Percentiles rank a stretch among this genome's conserved stretches.
These are phyloP conservation scores for Diaporthe citri DNA, from an alignment of 2,329 filamentous ascomycete genomes.

Conservation along the genomic window DNA sequence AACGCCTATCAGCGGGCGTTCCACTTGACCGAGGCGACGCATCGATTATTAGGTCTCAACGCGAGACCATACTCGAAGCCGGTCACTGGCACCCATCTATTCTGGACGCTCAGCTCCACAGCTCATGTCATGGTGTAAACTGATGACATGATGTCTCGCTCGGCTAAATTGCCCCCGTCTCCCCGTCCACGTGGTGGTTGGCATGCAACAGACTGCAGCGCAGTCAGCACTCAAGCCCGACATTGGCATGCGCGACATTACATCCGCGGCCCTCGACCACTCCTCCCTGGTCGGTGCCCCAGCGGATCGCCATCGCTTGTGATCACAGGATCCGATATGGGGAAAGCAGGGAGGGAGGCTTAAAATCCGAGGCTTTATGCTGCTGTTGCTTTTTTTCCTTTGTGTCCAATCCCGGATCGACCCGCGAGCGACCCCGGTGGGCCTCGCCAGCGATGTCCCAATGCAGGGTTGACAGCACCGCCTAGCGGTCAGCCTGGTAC, in stretches of 20 bases:
- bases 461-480: constrained; percentile 26
- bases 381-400: neutral
- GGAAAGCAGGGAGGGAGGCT: neutral
- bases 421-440: neutral
- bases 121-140: neutral
- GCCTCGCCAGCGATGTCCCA: constrained; percentile 4
- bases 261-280: constrained; percentile 15
- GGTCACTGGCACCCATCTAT: neutral
- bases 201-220: constrained; percentile 20
- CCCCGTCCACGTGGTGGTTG: constrained; percentile 31
- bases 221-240: constrained; percentile 27
- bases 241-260: constrained; percentile 28
- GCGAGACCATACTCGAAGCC: neutral
- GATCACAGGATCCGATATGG: constrained; percentile 21
- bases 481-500: constrained; percentile 17
- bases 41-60: constrained; percentile 24
- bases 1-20: neutral
- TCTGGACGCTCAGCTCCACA: constrained; percentile 15
- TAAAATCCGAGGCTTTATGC: neutral
- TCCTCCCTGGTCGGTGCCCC: constrained; percentile 21
- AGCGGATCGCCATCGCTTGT: constrained; percentile 21
- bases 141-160: constrained; percentile 32
- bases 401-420: constrained; percentile 9
- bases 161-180: constrained; percentile 28
- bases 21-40: neutral